Evolutionary conservation across 2,329 filamentous ascomycete species (phyloP).

Genomic region (Colletotrichum navitas): DNA sequence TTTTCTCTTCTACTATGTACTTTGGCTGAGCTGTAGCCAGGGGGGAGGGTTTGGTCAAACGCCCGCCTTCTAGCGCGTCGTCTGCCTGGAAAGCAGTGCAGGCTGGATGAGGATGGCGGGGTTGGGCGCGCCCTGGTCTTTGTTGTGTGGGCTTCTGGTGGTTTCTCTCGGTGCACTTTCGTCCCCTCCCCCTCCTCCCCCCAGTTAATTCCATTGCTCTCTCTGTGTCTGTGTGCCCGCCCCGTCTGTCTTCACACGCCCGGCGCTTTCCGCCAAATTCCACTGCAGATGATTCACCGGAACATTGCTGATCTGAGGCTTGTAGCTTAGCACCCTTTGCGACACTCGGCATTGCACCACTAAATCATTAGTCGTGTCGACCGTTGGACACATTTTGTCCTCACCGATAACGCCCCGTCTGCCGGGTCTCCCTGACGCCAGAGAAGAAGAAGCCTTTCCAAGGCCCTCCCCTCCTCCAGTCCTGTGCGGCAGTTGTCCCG

Average conservation of each 20-base stretch:
- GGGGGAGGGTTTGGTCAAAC: background rate
- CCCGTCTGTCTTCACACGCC: background rate
- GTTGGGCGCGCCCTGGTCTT: slow-evolving; percentile 21
- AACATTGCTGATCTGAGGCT: slow-evolving; percentile 38
- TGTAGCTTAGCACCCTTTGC: slow-evolving; percentile 25
- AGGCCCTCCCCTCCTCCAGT: background rate
- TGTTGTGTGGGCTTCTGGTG: background rate
- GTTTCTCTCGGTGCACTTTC: slow-evolving; percentile 9
- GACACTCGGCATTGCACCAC: slow-evolving; percentile 8
- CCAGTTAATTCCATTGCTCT: slow-evolving; percentile 12
- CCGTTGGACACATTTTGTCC: slow-evolving; percentile 18
- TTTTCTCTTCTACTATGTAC: background rate
- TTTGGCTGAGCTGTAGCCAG: background rate
- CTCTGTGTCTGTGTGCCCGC: slow-evolving; percentile 27
- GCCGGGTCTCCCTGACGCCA: slow-evolving; percentile 16
- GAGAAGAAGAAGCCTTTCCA: slow-evolving; percentile 12
- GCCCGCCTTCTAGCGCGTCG: background rate
- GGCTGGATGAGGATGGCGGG: slow-evolving; percentile 20
- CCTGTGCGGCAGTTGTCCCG: slow-evolving; percentile 4
- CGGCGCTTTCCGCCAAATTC: slow-evolving; percentile 20
- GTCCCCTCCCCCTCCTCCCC: background rate
- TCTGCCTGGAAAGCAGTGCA: slow-evolving; percentile 8
- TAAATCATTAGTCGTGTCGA: slow-evolving; percentile 15
- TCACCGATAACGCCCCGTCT: slow-evolving; percentile 30
- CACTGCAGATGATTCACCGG: slow-evolving; percentile 36